Evolutionary conservation across 2,329 filamentous ascomycete species (phyloP), one percentile per base, ranked within the genome.

Genomic region (Stromatinia cepivora): DNA sequence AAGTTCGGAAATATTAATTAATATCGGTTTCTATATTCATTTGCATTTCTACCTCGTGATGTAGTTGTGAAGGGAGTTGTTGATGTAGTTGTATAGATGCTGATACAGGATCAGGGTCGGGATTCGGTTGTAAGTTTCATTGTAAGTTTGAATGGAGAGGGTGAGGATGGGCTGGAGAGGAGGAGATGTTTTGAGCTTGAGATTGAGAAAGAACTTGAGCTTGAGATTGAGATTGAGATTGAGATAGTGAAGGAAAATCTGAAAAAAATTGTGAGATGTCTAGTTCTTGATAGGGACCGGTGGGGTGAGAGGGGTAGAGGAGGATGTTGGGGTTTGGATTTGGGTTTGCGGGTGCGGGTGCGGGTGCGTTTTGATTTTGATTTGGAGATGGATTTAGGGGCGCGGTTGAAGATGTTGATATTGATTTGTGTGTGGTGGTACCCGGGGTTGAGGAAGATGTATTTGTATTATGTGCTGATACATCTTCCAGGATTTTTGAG

Each of bases 271-370:
- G 4, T 0, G 59, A 62, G 36, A 62, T 2, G 1, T 62, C 59
- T 1, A 62, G 31, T 50, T 62, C 59, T 62, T 62, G 59, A 6
- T 62, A 62, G 13, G 59, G 59, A 20, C 59, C 59, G 7, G 28
- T 62, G 2, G 59, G 59, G 8, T 62, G 59, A 0, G 59, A 34
- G 13, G 59, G 59, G 28, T 62, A 62, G 45, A 62, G 59, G 13
- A 62, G 13, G 13, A 62, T 48, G 1, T 61, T 15, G 1, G 58
- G 58, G 10, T 46, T 46, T 11, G 25, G 17, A 9, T 45, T 54
- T 15, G 15, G 25, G 13, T 31, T 8, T 48, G 45, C 1, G 45
- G 45, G 15, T 36, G 3, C n/a, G n/a, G 36, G 4, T 22, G 1
- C 3, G 39, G 15, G 17, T 6, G 15, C 4, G 39, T 4, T 31